These are phyloP conservation scores for Aegilops longissima DNA, from an alignment of 176 grass and related monocot genomes.

Conservation along the genomic window DNA sequence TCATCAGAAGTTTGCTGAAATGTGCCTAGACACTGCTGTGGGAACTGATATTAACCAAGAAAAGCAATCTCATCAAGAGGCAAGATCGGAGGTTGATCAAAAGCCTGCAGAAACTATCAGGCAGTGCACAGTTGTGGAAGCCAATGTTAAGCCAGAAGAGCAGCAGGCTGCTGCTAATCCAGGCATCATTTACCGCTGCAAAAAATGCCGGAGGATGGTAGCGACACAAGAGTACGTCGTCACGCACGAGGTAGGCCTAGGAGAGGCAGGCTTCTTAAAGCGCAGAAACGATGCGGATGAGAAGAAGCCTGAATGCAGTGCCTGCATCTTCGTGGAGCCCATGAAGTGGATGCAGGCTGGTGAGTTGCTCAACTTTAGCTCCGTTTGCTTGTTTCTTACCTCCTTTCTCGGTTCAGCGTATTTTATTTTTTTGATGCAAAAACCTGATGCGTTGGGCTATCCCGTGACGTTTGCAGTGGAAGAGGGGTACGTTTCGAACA, in stretches of 20 bases:
- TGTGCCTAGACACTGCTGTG: not conserved
- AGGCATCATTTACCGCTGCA: constrained; percentile 65
- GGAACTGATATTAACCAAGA: constrained; percentile 19
- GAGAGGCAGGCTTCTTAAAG: constrained; percentile 49
- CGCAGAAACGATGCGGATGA: constrained; percentile 36
- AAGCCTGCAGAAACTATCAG: constrained; percentile 21
- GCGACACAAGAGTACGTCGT: constrained; percentile 68
- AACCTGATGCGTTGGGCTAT: not conserved
- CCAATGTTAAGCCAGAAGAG: constrained; percentile 18
- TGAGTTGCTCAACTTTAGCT: constrained; percentile 14
- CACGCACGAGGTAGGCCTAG: constrained; percentile 59
- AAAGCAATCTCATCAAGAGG: not conserved
- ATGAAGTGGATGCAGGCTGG: constrained; percentile 94
- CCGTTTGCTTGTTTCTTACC: not conserved
- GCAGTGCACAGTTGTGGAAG: constrained; percentile 18
- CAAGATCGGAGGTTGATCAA: constrained; percentile 5
- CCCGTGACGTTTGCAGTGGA: constrained; percentile 47
- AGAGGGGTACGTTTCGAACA: constrained; percentile 61
- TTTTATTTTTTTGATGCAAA: not conserved
- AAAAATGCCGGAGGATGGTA: constrained; percentile 74
- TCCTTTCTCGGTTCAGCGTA: not conserved
- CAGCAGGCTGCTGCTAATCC: constrained; percentile 44
- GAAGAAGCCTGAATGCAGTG: constrained; percentile 50
- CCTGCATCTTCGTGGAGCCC: constrained; percentile 76
- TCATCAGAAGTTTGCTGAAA: constrained; percentile 17